Evolutionary conservation across 495 filamentous ascomycete genomes (phyloP), one percentile per base, ranked within the genome.

Genomic region (Xylaria bambusicola): DNA sequence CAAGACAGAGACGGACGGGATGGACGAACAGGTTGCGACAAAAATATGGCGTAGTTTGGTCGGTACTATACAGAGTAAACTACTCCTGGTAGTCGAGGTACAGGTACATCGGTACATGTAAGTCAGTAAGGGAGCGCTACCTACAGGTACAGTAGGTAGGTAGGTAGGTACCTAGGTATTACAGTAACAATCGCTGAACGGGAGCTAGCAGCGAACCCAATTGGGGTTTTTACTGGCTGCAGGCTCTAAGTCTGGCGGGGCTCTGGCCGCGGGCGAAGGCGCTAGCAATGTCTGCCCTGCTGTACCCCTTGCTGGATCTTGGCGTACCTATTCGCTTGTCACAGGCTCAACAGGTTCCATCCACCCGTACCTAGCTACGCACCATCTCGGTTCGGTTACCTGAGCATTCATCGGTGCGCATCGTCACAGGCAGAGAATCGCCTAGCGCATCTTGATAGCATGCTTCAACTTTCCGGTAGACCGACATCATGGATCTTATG

Each of bases 191-290:
- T n/a, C n/a, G 52, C 56, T 35, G 46, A 15, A 51, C 15, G 29
- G 46, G 46, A 31, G 35, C 21, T 31, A 33, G 36, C 29, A 50
- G 56, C 45, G 46, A 12, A 10, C 47, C 48, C 26, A 58, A 58
- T 58, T 58, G 56, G 44, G 17, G 26, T 33, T 51, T 42, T 58
- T 46, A 58, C 36, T 58, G 56, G 56, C 26, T 51, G 48, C 24
- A 26, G 36, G 18, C 20, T 15, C 18, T 35, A 20, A 21, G n/a
- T 35, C 10, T 2, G n/a, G 56, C 35, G 56, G 56, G n/a, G 24
- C 36, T 13, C 10, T 33, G 9, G 29, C 36, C 23, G 26, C 17
- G 24, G 21, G 9, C 23, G 5, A 46, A 17, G 35, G 26, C 18
- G 12, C 35, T 49, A 50, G 56, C 46, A 35, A 46, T 3, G 15